phyloP scores from a whole-genome alignment of 371 early-diverging fungal genomes.

The Thermomucor indicae-seudaticae region DNA sequence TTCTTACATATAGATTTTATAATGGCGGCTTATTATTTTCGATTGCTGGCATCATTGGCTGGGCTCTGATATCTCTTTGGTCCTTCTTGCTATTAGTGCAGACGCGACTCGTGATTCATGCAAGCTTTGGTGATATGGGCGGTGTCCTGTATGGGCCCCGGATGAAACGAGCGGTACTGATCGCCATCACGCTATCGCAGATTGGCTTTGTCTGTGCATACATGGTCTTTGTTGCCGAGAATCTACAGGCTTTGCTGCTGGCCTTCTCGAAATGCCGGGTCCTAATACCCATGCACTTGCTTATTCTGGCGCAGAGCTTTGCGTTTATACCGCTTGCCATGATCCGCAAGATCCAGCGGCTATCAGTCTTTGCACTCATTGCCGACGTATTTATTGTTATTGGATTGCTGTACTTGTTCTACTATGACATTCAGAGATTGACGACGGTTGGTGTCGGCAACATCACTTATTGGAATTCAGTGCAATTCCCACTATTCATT shows the following conservation, averaged over 20 bases:
- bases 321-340: slow-evolving; percentile 78
- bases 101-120: slow-evolving; percentile 53
- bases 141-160: slow-evolving; percentile 69
- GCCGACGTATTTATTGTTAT: slow-evolving; percentile 84
- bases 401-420: slow-evolving; percentile 75
- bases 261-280: slow-evolving; percentile 59
- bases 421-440: slow-evolving; percentile 61
- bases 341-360: slow-evolving; percentile 79
- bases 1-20: slow-evolving; percentile 43
- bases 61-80: slow-evolving; percentile 56
- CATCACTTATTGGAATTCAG: slow-evolving; percentile 61
- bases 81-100: slow-evolving; percentile 63
- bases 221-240: slow-evolving; percentile 85
- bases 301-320: slow-evolving; percentile 69
- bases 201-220: slow-evolving; percentile 87
- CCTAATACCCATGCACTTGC: slow-evolving; percentile 47
- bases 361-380: slow-evolving; percentile 76
- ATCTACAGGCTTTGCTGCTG: slow-evolving; percentile 65
- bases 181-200: slow-evolving; percentile 80
- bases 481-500: slow-evolving; percentile 74
- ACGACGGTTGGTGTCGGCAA: slow-evolving; percentile 54
- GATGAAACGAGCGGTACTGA: slow-evolving; percentile 69
- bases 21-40: slow-evolving; percentile 70
- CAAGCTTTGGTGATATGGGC: slow-evolving; percentile 68
- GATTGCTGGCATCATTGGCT: slow-evolving; percentile 43